Evolutionary conservation across 495 filamentous ascomycete genomes (phyloP).

Genomic region (Aspergillus diversus): DNA sequence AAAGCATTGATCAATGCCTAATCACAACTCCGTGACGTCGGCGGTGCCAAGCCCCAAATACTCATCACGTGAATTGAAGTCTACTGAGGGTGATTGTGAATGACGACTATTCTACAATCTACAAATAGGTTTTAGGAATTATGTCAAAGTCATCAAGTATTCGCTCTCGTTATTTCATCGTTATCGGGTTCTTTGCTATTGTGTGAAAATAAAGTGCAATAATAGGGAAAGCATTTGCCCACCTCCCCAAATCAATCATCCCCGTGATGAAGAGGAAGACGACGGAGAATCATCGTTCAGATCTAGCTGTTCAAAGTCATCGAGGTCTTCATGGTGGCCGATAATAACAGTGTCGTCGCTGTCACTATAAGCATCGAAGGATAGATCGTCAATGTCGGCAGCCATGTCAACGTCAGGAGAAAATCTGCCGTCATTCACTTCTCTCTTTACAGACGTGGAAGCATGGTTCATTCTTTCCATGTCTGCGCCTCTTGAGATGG

Average conservation of each 20-base stretch:
- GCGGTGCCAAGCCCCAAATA: slow-evolving; percentile 21
- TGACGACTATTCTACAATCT: not conserved
- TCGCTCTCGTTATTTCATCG: not conserved
- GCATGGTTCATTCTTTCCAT: slow-evolving; percentile 14
- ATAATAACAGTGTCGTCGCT: slow-evolving; percentile 20
- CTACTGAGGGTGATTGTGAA: not conserved
- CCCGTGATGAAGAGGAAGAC: not conserved
- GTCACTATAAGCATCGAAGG: slow-evolving; percentile 14
- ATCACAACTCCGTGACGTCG: slow-evolving; percentile 32
- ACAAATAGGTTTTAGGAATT: not conserved
- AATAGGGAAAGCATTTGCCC: too few species aligned
- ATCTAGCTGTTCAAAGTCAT: slow-evolving; percentile 19
- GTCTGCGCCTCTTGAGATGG: not conserved
- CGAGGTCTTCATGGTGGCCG: not conserved
- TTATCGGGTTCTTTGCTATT: not conserved
- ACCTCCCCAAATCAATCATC: too few species aligned
- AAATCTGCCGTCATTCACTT: not conserved
- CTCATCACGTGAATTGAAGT: slow-evolving; percentile 26
- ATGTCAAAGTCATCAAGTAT: not conserved
- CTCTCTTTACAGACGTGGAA: slow-evolving; percentile 4
- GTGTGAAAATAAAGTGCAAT: not conserved
- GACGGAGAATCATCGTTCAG: slow-evolving; percentile 3
- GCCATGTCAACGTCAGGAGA: slow-evolving; percentile 18
- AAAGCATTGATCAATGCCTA: slow-evolving; percentile 2
- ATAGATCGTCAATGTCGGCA: slow-evolving; percentile 16